phyloP scores from a whole-genome alignment of 2,329 filamentous ascomycete genomes.

The Rugonectria rugulosa region DNA sequence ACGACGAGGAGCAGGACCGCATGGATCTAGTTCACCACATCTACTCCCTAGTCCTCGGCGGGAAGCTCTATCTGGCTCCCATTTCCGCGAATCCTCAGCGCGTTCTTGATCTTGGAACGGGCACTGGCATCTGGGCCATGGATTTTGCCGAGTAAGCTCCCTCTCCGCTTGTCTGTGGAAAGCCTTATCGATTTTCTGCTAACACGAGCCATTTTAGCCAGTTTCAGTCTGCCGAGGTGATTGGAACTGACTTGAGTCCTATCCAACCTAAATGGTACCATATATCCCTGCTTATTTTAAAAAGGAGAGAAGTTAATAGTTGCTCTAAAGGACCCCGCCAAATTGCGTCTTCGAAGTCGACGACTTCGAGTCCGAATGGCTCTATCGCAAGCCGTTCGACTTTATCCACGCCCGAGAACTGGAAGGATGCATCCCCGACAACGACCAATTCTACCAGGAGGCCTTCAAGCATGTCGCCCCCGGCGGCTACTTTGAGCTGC shows the following conservation, averaged over 20 bases:
- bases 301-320: too few relatives aligned
- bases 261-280: slow-evolving; percentile 18
- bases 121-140: slow-evolving; percentile 20
- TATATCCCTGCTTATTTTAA: background rate
- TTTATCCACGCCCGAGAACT: slow-evolving; percentile 13
- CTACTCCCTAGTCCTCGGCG: slow-evolving; percentile 3
- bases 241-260: slow-evolving; percentile 18
- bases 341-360: slow-evolving; percentile 16
- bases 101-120: slow-evolving; percentile 16
- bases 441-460: background rate
- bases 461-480: slow-evolving; percentile 8
- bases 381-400: slow-evolving; percentile 1
- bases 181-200: background rate
- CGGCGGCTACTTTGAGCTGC: slow-evolving; percentile 8
- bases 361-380: slow-evolving; percentile 17
- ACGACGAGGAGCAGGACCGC: slow-evolving; percentile 17
- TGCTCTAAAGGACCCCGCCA: slow-evolving; percentile 4
- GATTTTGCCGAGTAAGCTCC: slow-evolving; percentile 19
- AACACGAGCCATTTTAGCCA: slow-evolving; percentile 1
- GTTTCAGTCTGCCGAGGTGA: slow-evolving; percentile 4
- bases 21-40: slow-evolving; percentile 20
- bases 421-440: slow-evolving; percentile 8
- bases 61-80: slow-evolving; percentile 9
- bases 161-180: too few relatives aligned
- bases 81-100: slow-evolving; percentile 6